Evolutionary conservation across 2,329 filamentous ascomycete species (phyloP).

Genomic region (Pochonia chlamydosporia): DNA sequence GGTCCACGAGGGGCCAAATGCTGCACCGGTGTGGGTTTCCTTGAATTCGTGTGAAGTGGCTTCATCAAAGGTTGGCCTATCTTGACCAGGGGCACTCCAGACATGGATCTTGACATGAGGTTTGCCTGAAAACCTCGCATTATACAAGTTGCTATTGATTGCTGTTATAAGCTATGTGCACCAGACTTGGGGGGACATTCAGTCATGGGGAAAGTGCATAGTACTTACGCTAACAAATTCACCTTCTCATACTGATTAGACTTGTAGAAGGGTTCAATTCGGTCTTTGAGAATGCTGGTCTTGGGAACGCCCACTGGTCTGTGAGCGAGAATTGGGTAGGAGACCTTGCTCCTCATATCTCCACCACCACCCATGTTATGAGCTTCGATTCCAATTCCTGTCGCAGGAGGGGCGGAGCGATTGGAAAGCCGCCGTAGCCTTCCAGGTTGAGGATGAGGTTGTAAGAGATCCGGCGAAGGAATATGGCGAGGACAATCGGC

Average conservation of each 20-base stretch:
- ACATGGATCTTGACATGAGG: constrained; percentile 79
- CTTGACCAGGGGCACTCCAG: constrained; percentile 74
- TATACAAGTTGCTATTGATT: constrained; percentile 32
- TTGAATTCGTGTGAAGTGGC: constrained; percentile 70
- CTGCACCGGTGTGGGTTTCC: constrained; percentile 66
- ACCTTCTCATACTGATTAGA: constrained; percentile 71
- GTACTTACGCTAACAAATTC: constrained; percentile 63
- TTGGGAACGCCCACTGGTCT: constrained; percentile 71
- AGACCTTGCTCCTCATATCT: constrained; percentile 37
- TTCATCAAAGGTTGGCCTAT: constrained; percentile 80
- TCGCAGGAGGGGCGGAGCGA: constrained; percentile 31
- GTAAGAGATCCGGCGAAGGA: constrained; percentile 14
- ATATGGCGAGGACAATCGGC: constrained; percentile 19
- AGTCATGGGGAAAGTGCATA: constrained; percentile 10
- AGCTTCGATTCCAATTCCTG: constrained; percentile 21
- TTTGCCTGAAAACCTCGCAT: constrained; percentile 50
- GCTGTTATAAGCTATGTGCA: background rate
- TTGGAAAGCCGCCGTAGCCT: constrained; percentile 27
- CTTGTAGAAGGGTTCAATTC: constrained; percentile 75
- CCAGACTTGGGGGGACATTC: background rate
- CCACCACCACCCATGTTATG: constrained; percentile 46
- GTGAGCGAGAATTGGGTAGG: constrained; percentile 46
- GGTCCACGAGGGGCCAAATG: constrained; percentile 91
- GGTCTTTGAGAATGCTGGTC: constrained; percentile 75
- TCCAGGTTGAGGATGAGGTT: constrained; percentile 10